These are phyloP conservation scores for Chalciporus sphaerocephalus DNA, from an alignment of 768 basidiomycete species.

Conservation along the genomic window DNA sequence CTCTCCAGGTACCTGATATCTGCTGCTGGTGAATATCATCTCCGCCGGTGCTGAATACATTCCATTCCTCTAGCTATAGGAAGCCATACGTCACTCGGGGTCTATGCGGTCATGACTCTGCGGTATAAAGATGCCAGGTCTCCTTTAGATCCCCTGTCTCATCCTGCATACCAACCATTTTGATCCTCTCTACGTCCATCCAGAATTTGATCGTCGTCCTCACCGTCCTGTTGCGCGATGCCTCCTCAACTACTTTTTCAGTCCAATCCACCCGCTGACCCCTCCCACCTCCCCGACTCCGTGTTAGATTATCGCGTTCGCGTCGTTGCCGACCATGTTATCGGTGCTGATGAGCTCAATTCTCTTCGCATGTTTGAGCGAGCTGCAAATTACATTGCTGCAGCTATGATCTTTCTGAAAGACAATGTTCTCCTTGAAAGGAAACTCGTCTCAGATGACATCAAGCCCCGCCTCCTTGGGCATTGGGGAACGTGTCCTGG, in stretches of 20 bases:
- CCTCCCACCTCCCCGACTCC: slow-evolving; percentile 60
- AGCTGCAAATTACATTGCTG: slow-evolving; percentile 67
- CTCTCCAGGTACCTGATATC: too few relatives aligned
- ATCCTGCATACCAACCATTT: neutral
- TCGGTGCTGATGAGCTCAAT: slow-evolving; percentile 48
- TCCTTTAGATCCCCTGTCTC: too few relatives aligned
- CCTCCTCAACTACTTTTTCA: slow-evolving; percentile 54
- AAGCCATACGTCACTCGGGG: neutral
- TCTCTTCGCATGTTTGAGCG: slow-evolving; percentile 52
- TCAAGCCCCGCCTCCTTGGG: slow-evolving; percentile 78
- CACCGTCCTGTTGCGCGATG: slow-evolving; percentile 34
- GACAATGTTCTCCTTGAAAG: slow-evolving; percentile 65
- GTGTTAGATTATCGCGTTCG: slow-evolving; percentile 47
- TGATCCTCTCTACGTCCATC: neutral
- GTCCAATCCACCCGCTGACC: slow-evolving; percentile 66
- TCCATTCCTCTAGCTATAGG: too few relatives aligned
- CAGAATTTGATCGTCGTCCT: neutral
- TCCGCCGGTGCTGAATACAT: too few relatives aligned
- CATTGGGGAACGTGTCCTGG: slow-evolving; percentile 87
- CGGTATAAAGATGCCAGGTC: neutral
- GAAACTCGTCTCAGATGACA: slow-evolving; percentile 56
- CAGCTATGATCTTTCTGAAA: slow-evolving; percentile 84
- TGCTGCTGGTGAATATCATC: too few relatives aligned
- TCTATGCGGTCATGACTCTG: neutral
- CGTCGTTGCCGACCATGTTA: slow-evolving; percentile 43